Evolutionary conservation across 2,329 filamentous ascomycete genomes (phyloP), one percentile per base, ranked within the genome.

Genomic region (Amphichorda felina): DNA sequence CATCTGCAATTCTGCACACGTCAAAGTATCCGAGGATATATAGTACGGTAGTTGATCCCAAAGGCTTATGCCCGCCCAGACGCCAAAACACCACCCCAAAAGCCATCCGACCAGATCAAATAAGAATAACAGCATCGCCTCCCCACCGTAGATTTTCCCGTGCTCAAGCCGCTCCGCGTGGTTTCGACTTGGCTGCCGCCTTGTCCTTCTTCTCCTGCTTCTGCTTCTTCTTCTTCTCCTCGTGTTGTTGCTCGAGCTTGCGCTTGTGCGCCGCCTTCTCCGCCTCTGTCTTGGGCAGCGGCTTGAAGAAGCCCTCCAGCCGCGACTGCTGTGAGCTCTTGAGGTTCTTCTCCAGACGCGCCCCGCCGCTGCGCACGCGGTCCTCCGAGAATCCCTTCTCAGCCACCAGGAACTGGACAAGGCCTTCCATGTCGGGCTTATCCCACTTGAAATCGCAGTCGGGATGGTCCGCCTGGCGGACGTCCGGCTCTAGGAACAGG

Each of bases 391-490:
- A 98, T 1, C 88, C 91, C 63, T 98, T 98, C 53, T 96, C 91
- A 5, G 76, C 76, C 4, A 94, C 91, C 2, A 98, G 66, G 58
- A 85, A 98, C 48, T 91, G 74, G 43, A 98, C 75, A 0, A 98
- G 72, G 0, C 86, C 89, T 2, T 95, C 87, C 2, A 91, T 68
- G 49, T 98, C 88, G 4, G 91, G 91, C 40, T 79, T 80, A 30
- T 95, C 87, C 91, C 93, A 98, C 60, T 94, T 95, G 68, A 96
- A 94, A 54, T 98, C 87, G 58, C 88, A 96, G 10, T 86, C 77
- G 1, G 83, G 76, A 49, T 93, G 75, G 46, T 93, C 83, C 17
- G 89, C 87, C 30, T 72, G 57, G 25, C 82, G 79, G 18, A 98
- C 89, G 47, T 96, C 87, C 0, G 91, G 91, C 47, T 89, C 70